A percentile compares a stretch with the other conserved stretches of the same genome.
phyloP scores from a whole-genome alignment of 2,329 filamentous ascomycete species.

The Arthroderma sp. region DNA sequence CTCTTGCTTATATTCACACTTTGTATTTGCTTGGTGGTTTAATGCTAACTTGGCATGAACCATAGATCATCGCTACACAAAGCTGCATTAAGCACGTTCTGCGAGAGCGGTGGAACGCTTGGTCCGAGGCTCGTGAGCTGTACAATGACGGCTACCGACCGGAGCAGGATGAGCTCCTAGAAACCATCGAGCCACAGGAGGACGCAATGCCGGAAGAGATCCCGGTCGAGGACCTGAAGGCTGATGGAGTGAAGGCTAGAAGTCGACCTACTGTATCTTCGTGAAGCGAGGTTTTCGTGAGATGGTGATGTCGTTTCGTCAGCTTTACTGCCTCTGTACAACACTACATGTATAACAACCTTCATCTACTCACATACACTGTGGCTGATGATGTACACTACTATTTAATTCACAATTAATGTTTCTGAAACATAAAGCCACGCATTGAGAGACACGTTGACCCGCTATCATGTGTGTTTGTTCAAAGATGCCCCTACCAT shows the following conservation, averaged over 20 bases:
- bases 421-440: neutral
- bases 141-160: constrained; percentile 29
- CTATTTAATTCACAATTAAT: neutral
- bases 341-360: neutral
- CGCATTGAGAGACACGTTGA: neutral
- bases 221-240: constrained; percentile 7
- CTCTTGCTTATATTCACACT: constrained; percentile 1
- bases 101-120: constrained; percentile 79
- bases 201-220: constrained; percentile 1
- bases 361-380: neutral
- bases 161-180: constrained; percentile 17
- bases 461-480: neutral
- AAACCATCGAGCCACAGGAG: constrained; percentile 3
- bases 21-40: neutral
- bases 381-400: neutral
- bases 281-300: neutral
- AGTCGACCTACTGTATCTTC: neutral
- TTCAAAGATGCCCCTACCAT: no score
- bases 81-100: constrained; percentile 70
- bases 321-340: neutral
- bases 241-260: neutral
- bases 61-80: constrained; percentile 64
- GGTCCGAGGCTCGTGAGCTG: constrained; percentile 39
- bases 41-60: neutral
- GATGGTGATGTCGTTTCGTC: neutral